Evolutionary conservation across 176 grass and related monocot species (phyloP).

Genomic region (Guadua angustifolia): DNA sequence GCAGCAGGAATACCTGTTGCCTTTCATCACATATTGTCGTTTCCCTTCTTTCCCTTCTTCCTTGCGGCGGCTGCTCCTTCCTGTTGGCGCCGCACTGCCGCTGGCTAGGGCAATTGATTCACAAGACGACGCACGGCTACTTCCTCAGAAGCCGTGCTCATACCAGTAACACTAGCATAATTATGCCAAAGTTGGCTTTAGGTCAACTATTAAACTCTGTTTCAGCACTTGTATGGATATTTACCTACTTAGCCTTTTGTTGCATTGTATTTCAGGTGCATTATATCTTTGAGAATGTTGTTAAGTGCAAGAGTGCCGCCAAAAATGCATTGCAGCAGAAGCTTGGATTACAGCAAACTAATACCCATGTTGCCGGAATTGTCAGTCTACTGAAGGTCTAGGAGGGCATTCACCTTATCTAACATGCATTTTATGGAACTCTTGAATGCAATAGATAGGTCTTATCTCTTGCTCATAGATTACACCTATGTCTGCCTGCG

Average conservation of each 20-base stretch:
- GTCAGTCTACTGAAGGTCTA: conserved; percentile 84
- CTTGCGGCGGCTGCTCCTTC: no score
- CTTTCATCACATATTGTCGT: no score
- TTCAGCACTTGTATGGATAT: not conserved
- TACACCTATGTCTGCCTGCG: not conserved
- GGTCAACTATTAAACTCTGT: not conserved
- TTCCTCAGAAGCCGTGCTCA: no score
- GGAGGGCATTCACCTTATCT: conserved; percentile 99
- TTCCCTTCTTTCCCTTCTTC: no score
- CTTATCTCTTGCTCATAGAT: conserved; percentile 9
- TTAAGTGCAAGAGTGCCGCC: conserved; percentile 79
- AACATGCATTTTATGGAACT: conserved; percentile 70
- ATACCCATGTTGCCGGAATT: conserved; percentile 78
- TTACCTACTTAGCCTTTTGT: conserved; percentile 29
- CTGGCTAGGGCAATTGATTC: no score
- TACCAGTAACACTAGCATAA: not conserved
- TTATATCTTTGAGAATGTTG: conserved; percentile 84
- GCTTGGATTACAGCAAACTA: conserved; percentile 69
- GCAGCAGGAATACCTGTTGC: no score
- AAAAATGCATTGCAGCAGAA: conserved; percentile 86
- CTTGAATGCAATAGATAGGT: conserved; percentile 89
- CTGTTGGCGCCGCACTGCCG: no score
- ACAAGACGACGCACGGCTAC: no score
- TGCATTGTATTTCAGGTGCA: conserved; percentile 55
- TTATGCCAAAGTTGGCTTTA: not conserved